A percentile compares a stretch with the other conserved stretches of the same genome.
Conservation (phyloP, 2,329 filamentous ascomycete species). For the Exophiala spinifera region DNA sequence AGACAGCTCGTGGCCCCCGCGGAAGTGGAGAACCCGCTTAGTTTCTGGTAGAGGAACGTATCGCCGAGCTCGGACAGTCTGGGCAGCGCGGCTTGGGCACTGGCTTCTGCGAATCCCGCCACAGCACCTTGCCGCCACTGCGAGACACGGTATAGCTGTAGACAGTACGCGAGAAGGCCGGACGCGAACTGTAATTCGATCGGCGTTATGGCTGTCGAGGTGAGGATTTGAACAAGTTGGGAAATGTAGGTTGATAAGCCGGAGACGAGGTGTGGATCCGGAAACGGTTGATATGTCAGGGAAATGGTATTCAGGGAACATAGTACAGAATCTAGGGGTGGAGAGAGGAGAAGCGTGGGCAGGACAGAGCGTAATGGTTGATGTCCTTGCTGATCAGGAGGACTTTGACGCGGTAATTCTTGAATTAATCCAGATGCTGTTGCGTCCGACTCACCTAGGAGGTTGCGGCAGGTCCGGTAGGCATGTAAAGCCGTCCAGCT, state of each 20-base stretch:
- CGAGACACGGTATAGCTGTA: constrained; percentile 2
- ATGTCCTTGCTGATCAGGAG: too few relatives aligned
- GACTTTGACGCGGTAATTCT: too few relatives aligned
- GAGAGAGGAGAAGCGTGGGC: too few relatives aligned
- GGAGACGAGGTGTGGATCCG: not conserved
- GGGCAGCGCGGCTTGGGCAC: not conserved
- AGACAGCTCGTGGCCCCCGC: not conserved
- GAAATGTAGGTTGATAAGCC: not conserved
- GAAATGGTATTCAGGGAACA: too few relatives aligned
- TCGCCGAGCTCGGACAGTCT: constrained; percentile 3
- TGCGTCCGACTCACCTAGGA: not conserved
- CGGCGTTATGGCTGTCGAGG: not conserved
- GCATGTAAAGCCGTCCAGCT: constrained; percentile 15
- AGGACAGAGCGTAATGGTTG: too few relatives aligned
- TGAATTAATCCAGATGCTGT: too few relatives aligned
- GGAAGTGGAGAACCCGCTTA: constrained; percentile 1
- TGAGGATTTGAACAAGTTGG: constrained; percentile 6
- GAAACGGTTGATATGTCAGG: too few relatives aligned
- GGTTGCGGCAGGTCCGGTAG: constrained; percentile 8
- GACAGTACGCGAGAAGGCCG: constrained; percentile 9
- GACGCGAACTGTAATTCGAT: constrained; percentile 12
- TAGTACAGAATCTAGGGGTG: too few relatives aligned
- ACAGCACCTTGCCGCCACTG: too few relatives aligned
- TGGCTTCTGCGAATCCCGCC: not conserved
- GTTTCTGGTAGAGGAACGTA: constrained; percentile 18